phyloP scores from a whole-genome alignment of 169 alveolate species.

The Plasmodium chabaudi region DNA sequence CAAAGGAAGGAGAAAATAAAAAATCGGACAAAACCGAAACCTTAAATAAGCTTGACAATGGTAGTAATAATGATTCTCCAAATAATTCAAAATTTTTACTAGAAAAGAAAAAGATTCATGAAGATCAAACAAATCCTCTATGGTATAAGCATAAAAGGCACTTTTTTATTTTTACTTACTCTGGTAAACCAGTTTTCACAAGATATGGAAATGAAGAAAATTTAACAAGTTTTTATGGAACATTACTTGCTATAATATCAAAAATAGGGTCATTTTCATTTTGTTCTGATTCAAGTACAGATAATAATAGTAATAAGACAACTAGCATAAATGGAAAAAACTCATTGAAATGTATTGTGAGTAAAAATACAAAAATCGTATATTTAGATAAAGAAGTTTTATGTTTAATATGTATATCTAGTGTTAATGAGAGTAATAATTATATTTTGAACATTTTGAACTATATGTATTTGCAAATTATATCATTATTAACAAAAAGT shows the following conservation, averaged over 20 bases:
- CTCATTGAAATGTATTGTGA: conserved; percentile 77
- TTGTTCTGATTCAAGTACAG: conserved; percentile 43
- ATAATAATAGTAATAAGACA: conserved; percentile 35
- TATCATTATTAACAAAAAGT: conserved; percentile 86
- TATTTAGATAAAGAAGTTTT: conserved; percentile 86
- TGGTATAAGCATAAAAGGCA: conserved; percentile 86
- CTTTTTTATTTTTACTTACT: conserved; percentile 87
- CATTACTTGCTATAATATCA: conserved; percentile 87
- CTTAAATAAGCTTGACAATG: conserved; percentile 35
- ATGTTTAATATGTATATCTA: conserved; percentile 84
- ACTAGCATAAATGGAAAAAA: conserved; percentile 30
- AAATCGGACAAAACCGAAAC: conserved; percentile 30
- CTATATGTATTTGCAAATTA: conserved; percentile 83
- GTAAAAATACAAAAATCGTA: conserved; percentile 82
- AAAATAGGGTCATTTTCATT: conserved; percentile 82
- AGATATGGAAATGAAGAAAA: conserved; percentile 87
- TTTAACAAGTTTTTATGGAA: conserved; percentile 76
- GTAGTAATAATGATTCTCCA: conserved; percentile 26
- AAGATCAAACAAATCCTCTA: conserved; percentile 78
- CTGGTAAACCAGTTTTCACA: conserved; percentile 89
- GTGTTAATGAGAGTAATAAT: conserved; percentile 79
- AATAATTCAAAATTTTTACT: conserved; percentile 63
- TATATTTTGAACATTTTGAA: conserved; percentile 79
- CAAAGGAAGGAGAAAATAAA: conserved; percentile 15
- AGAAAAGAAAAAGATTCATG: conserved; percentile 51